Conservation (phyloP, 495 filamentous ascomycete genomes). For the Penicillium odoratum region DNA sequence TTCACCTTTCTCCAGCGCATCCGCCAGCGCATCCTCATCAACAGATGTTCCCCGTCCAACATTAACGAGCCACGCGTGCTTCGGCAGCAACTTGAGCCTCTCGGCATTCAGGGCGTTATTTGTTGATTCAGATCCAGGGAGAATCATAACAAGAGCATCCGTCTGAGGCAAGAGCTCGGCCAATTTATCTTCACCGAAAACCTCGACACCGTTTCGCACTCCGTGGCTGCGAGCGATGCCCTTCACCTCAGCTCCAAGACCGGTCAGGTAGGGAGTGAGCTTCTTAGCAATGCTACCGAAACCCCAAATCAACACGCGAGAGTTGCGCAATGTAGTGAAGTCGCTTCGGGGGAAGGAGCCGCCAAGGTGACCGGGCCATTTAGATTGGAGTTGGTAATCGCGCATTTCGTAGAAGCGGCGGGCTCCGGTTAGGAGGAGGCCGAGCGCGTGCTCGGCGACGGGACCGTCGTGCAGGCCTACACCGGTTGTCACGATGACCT, state of each 20-base stretch:
- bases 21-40: constrained; percentile 67
- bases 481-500: constrained; percentile 51
- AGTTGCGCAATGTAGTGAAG: constrained; percentile 57
- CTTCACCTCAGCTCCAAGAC: constrained; percentile 26
- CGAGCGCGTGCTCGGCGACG: constrained; percentile 59
- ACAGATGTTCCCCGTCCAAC: constrained; percentile 66
- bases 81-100: constrained; percentile 42
- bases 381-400: constrained; percentile 51
- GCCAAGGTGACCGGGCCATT: constrained; percentile 58
- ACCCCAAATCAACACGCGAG: constrained; percentile 35
- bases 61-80: constrained; percentile 64
- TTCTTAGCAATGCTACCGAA: constrained; percentile 38
- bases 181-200: constrained; percentile 42
- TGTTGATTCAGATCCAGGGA: constrained; percentile 28
- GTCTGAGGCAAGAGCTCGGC: constrained; percentile 25
- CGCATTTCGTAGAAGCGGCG: constrained; percentile 59
- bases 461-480: constrained; percentile 60
- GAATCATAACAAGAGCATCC: constrained; percentile 33
- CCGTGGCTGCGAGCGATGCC: constrained; percentile 28
- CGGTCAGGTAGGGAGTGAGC: constrained; percentile 28
- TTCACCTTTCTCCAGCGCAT: constrained; percentile 56
- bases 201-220: constrained; percentile 39
- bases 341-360: constrained; percentile 52
- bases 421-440: constrained; percentile 49
- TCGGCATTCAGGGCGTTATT: constrained; percentile 28